These are phyloP conservation scores for Erythrophleum ivorense DNA, from an alignment of 331 rosid genomes.

Conservation along the genomic window DNA sequence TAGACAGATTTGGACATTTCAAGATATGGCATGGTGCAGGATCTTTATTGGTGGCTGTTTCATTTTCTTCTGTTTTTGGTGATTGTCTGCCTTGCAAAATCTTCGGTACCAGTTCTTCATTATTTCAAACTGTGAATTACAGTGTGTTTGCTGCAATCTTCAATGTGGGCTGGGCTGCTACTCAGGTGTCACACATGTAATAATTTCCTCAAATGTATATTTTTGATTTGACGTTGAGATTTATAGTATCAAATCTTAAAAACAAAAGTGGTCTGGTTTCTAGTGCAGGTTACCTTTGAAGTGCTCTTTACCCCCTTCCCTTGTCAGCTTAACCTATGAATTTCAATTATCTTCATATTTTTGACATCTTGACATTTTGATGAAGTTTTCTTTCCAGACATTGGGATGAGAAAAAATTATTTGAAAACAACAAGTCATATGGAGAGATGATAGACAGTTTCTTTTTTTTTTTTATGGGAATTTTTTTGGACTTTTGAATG, in stretches of 20 bases:
- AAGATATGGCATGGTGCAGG: constrained; percentile 98
- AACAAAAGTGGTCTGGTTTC: not conserved
- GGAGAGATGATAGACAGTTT: not conserved
- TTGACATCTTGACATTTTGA: constrained; percentile 2
- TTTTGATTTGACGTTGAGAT: constrained; percentile 29
- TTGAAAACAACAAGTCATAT: not conserved
- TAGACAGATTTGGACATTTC: constrained; percentile 95
- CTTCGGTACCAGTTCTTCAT: constrained; percentile 55
- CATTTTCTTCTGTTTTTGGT: constrained; percentile 97
- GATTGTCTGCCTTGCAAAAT: constrained; percentile 83
- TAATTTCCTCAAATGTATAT: constrained; percentile 39
- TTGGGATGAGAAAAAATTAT: not conserved
- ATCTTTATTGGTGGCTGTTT: constrained; percentile 88
- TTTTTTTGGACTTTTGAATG: constrained; percentile 13
- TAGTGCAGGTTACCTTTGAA: constrained; percentile 24
- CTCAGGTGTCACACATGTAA: constrained; percentile 98
- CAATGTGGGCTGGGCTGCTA: constrained; percentile 97
- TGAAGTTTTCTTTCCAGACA: constrained; percentile 5
- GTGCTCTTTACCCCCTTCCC: not conserved
- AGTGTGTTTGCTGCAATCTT: constrained; percentile 91
- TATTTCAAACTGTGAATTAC: constrained; percentile 77
- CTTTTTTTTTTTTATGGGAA: not conserved
- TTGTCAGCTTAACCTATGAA: not conserved
- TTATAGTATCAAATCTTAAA: constrained; percentile 4
- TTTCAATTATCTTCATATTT: constrained; percentile 5